A percentile compares a stretch with the other conserved stretches of the same genome.
These are phyloP conservation scores for Solidago caesia DNA, from an alignment of 129 eudicot species.

Conservation along the genomic window DNA sequence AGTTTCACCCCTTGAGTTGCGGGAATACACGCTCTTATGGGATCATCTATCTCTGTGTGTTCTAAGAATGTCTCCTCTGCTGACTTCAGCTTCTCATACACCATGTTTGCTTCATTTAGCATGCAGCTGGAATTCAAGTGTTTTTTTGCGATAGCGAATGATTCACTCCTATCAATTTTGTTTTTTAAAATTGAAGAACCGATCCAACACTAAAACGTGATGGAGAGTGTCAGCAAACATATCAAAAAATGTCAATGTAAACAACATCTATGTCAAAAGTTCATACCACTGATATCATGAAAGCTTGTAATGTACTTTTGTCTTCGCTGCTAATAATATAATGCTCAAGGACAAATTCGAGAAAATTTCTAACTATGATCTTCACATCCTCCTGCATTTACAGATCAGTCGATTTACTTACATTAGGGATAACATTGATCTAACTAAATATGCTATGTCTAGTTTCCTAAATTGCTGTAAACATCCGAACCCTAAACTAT, in stretches of 20 bases:
- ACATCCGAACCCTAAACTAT: too few species aligned
- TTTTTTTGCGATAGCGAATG: constrained; percentile 53
- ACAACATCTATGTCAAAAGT: constrained; percentile 5
- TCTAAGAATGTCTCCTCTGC: constrained; percentile 49
- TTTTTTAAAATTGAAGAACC: constrained; percentile 54
- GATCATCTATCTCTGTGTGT: constrained; percentile 10
- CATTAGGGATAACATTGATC: background rate
- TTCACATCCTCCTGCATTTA: constrained; percentile 61
- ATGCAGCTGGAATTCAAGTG: constrained; percentile 51
- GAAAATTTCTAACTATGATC: constrained; percentile 38
- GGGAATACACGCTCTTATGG: background rate
- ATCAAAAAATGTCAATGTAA: background rate
- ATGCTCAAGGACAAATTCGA: constrained; percentile 54
- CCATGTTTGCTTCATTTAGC: constrained; percentile 46
- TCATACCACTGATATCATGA: constrained; percentile 82
- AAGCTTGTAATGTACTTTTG: constrained; percentile 60
- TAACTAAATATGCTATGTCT: too few species aligned
- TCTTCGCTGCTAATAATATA: constrained; percentile 43
- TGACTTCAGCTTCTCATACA: constrained; percentile 45
- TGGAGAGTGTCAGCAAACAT: constrained; percentile 5
- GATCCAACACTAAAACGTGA: constrained; percentile 71
- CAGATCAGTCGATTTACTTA: constrained; percentile 4
- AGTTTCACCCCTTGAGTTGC: background rate
- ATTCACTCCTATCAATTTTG: constrained; percentile 57
- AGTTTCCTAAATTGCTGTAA: too few species aligned